Evolutionary conservation across 2,329 filamentous ascomycete genomes (phyloP).

Genomic region (Clarireedia hainanense): DNA sequence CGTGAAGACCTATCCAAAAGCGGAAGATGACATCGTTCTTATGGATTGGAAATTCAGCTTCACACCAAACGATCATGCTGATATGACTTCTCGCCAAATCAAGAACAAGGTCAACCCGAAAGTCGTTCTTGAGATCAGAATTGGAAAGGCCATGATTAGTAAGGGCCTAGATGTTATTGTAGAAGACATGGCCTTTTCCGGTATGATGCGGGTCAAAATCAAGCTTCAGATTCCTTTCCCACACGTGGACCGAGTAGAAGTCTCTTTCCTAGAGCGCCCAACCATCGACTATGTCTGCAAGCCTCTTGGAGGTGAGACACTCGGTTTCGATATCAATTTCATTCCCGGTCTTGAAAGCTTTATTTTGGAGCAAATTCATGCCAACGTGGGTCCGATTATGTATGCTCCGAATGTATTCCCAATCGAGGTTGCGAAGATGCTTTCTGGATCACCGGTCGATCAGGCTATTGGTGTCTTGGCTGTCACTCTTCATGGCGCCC

Average conservation of each 20-base stretch:
- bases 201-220: slow-evolving; percentile 93
- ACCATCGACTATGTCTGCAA: slow-evolving; percentile 97
- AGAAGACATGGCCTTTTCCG: slow-evolving; percentile 93
- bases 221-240: slow-evolving; percentile 96
- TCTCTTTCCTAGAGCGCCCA: slow-evolving; percentile 86
- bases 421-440: slow-evolving; percentile 96
- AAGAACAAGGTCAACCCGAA: slow-evolving; percentile 97
- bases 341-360: slow-evolving; percentile 90
- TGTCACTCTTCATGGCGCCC: slow-evolving; percentile 81
- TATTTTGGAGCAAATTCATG: slow-evolving; percentile 94
- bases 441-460: slow-evolving; percentile 87
- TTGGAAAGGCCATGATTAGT: slow-evolving; percentile 94
- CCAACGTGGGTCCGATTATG: slow-evolving; percentile 93
- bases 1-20: slow-evolving; percentile 95
- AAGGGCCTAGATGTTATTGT: slow-evolving; percentile 97
- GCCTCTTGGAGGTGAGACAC: slow-evolving; percentile 85
- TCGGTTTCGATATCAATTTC: slow-evolving; percentile 99
- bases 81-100: slow-evolving; percentile 83
- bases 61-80: slow-evolving; percentile 86
- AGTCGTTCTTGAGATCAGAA: slow-evolving; percentile 84
- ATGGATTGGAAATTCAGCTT: slow-evolving; percentile 99
- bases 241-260: slow-evolving; percentile 88
- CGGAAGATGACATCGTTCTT: slow-evolving; percentile 87
- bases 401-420: slow-evolving; percentile 97
- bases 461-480: slow-evolving; percentile 92